phyloP scores from a whole-genome alignment of 495 filamentous ascomycete species.

The Annulohypoxylon nitens region DNA sequence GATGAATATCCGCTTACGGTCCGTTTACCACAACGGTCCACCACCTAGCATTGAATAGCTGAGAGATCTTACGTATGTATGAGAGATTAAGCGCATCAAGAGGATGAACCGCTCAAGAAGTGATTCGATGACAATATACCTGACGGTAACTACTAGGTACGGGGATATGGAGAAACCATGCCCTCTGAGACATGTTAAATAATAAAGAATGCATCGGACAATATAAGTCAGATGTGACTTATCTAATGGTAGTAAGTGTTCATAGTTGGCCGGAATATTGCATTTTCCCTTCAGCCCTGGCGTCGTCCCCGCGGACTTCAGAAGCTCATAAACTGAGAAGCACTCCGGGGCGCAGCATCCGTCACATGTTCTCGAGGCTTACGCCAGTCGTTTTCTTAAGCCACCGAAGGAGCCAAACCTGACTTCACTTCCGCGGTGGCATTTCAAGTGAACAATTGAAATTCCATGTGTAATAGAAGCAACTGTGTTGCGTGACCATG shows the following conservation, averaged over 20 bases:
- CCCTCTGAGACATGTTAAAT: constrained; percentile 10
- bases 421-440: constrained; percentile 6
- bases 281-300: constrained; percentile 4
- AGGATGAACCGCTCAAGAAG: constrained; percentile 4
- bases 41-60: neutral
- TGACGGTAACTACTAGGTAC: neutral
- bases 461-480: constrained; percentile 21
- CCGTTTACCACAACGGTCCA: constrained; percentile 32
- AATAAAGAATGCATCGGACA: constrained; percentile 22
- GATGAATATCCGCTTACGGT: constrained; percentile 44
- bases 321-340: constrained; percentile 6
- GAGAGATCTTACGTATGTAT: constrained; percentile 15
- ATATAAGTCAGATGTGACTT: constrained; percentile 2
- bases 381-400: neutral
- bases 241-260: constrained; percentile 1
- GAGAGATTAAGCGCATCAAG: constrained; percentile 19
- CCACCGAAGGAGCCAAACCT: constrained; percentile 1
- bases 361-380: constrained; percentile 3
- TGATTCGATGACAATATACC: constrained; percentile 19
- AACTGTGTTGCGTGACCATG: constrained; percentile 3
- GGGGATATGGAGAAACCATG: neutral
- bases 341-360: neutral
- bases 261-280: neutral
- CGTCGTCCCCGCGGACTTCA: neutral
- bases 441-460: constrained; percentile 19